Conservation (phyloP, 768 basidiomycete species). For the Boletus rufocinnamomeus region DNA sequence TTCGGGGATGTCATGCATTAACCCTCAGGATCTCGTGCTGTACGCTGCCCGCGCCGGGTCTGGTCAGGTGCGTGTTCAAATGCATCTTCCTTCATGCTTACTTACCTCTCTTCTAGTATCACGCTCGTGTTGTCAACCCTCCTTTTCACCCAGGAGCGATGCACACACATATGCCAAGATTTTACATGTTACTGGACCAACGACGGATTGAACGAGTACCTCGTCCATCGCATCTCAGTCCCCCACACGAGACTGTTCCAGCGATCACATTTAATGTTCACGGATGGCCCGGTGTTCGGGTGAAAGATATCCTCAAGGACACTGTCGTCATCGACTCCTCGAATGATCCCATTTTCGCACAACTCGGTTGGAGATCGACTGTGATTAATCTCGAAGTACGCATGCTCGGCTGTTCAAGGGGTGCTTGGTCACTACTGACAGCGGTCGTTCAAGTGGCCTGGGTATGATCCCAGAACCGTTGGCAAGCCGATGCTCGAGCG, state of each 20-base stretch:
- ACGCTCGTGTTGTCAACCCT: neutral
- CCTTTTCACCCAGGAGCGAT: neutral
- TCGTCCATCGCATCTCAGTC: neutral
- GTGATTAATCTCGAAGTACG: constrained; percentile 1
- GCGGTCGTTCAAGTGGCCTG: constrained; percentile 1
- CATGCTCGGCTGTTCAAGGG: too few relatives aligned
- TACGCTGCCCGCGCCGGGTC: neutral
- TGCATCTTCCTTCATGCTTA: neutral
- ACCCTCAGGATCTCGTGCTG: neutral
- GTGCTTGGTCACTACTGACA: too few relatives aligned
- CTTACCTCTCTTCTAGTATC: neutral
- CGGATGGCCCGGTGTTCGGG: neutral
- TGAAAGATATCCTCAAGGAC: neutral
- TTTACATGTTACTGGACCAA: neutral
- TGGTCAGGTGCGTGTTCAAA: neutral
- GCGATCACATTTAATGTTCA: neutral
- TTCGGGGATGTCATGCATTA: neutral
- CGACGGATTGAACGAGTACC: constrained; percentile 2
- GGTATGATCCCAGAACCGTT: neutral
- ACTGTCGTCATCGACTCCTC: neutral
- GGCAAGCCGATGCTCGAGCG: constrained; percentile 1
- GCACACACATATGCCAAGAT: constrained; percentile 1
- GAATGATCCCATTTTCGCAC: neutral
- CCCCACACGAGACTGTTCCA: neutral
- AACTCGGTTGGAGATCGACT: neutral